Evolutionary conservation across 441 rosid genomes (phyloP).

Genomic region (Manihot esculenta): DNA sequence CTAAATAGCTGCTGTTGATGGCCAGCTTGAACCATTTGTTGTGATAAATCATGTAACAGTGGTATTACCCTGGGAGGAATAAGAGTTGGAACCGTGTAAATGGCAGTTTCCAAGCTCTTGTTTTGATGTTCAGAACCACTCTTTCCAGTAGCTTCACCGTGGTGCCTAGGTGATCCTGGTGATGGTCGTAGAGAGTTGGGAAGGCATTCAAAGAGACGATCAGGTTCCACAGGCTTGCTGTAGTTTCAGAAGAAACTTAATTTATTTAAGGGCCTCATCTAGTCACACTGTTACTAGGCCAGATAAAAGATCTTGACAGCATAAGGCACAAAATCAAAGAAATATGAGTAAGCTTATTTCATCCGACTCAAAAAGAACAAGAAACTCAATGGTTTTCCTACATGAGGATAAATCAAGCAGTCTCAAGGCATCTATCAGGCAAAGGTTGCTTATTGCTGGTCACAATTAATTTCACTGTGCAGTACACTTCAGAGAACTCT

Average conservation of each 20-base stretch:
- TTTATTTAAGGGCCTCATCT: conserved; percentile 5
- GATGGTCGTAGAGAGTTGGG: conserved; percentile 80
- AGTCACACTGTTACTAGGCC: neutral
- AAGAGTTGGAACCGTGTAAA: conserved; percentile 72
- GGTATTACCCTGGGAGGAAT: conserved; percentile 88
- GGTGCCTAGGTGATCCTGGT: conserved; percentile 44
- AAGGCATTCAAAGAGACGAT: conserved; percentile 80
- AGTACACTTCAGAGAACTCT: neutral
- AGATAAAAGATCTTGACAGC: neutral
- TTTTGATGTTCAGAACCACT: conserved; percentile 48
- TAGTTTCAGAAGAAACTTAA: conserved; percentile 19
- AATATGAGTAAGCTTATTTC: neutral
- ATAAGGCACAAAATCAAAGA: no score
- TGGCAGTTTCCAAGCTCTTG: conserved; percentile 56
- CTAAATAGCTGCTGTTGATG: conserved; percentile 90
- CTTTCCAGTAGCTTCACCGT: conserved; percentile 42
- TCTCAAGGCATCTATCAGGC: neutral
- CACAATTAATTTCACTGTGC: no score
- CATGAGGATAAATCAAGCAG: neutral
- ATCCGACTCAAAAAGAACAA: neutral
- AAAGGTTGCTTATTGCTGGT: no score
- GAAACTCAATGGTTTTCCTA: neutral
- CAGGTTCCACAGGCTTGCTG: conserved; percentile 97
- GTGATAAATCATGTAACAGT: conserved; percentile 81
- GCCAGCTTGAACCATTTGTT: conserved; percentile 87